These are phyloP conservation scores for Jamesozyma piceae DNA, from an alignment of 805 yeast genomes.

Conservation along the genomic window DNA sequence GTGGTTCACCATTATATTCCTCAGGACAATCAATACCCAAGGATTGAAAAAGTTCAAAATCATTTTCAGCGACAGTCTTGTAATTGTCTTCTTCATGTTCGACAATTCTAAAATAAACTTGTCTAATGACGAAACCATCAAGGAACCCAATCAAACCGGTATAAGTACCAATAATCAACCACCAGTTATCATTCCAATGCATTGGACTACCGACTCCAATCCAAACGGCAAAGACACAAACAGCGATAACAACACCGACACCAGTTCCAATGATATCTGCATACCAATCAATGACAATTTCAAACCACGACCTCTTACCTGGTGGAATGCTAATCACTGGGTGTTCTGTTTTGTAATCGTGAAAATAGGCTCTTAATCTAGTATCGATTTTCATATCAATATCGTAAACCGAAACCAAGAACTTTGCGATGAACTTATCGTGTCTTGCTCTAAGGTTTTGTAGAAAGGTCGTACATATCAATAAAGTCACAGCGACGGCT, in stretches of 20 bases:
- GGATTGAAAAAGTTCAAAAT: conserved; percentile 24
- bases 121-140: conserved; percentile 36
- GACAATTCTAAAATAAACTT: conserved; percentile 29
- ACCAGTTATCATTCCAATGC: conserved; percentile 35
- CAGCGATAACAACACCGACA: conserved; percentile 31
- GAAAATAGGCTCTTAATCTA: conserved; percentile 12
- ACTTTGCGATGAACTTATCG: conserved; percentile 23
- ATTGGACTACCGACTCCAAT: conserved; percentile 31
- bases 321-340: conserved; percentile 16
- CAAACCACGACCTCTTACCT: conserved; percentile 13
- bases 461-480: conserved; percentile 31
- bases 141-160: conserved; percentile 37
- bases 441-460: conserved; percentile 35
- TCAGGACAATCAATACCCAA: conserved; percentile 23
- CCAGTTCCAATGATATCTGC: conserved; percentile 38
- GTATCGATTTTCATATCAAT: conserved; percentile 28
- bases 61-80: conserved; percentile 25
- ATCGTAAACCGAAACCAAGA: conserved; percentile 14
- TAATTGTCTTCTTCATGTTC: conserved; percentile 22
- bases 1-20: conserved; percentile 9
- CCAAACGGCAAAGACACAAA: conserved; percentile 32
- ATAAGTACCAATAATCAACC: conserved; percentile 40
- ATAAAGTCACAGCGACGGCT: conserved; percentile 33
- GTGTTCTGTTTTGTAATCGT: conserved; percentile 21
- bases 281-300: conserved; percentile 30